These are phyloP conservation scores for Geosmithia flava DNA, from an alignment of 2,329 filamentous ascomycete species.

Conservation along the genomic window DNA sequence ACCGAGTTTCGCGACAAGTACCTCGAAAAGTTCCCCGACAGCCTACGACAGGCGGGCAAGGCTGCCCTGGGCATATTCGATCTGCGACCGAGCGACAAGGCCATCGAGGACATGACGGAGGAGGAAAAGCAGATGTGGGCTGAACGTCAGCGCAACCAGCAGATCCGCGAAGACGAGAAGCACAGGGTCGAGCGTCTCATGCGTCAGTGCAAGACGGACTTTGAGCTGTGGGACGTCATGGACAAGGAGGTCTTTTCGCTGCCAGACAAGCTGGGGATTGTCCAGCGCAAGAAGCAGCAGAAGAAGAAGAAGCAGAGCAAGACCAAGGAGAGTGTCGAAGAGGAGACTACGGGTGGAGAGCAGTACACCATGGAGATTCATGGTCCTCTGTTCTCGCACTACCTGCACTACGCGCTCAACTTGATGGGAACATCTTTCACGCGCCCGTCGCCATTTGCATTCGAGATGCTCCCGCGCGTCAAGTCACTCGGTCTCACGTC, in stretches of 20 bases:
- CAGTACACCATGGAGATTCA: conserved; percentile 39
- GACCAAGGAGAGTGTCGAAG: neutral
- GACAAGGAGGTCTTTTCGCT: conserved; percentile 54
- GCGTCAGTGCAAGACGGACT: conserved; percentile 42
- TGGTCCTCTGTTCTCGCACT: conserved; percentile 52
- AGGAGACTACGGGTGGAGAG: neutral
- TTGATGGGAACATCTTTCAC: conserved; percentile 45
- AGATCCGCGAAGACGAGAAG: conserved; percentile 31
- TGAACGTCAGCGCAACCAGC: conserved; percentile 21
- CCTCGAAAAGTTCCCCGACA: conserved; percentile 22
- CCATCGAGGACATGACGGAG: conserved; percentile 16
- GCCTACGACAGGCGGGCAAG: conserved; percentile 25
- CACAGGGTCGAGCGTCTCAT: conserved; percentile 41
- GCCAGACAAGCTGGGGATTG: conserved; percentile 41
- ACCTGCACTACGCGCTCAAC: conserved; percentile 43
- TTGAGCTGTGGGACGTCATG: conserved; percentile 54
- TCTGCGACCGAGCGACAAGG: conserved; percentile 13
- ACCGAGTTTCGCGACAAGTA: conserved; percentile 20
- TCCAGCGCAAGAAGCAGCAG: conserved; percentile 5
- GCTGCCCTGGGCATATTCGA: conserved; percentile 25
- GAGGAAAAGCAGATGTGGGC: conserved; percentile 17
- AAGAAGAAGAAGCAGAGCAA: conserved; percentile 3
- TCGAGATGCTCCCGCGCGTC: conserved; percentile 52
- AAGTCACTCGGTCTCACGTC: conserved; percentile 56
- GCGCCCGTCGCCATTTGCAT: conserved; percentile 43